Base-by-base conservation (phyloP, 2,329 filamentous ascomycete species). In the Colletotrichum liriopes region DNA sequence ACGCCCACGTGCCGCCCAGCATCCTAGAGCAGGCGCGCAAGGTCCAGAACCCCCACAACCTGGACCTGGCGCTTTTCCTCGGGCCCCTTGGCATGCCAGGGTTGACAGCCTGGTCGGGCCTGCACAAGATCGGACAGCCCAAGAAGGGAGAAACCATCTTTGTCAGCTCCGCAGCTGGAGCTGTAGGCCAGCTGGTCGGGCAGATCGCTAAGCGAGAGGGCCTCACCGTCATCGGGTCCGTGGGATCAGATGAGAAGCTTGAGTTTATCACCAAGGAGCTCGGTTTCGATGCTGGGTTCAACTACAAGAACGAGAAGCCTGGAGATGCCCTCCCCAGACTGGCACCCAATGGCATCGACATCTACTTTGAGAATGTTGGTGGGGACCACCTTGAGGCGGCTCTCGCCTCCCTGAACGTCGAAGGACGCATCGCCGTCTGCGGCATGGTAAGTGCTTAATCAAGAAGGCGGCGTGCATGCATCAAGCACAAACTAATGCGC, bases 221-320 rank as follows among this genome's bases (percentile, higher is more conserved):
- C 1, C 83, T 96, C 65, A 91, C 83, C 51, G 94, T 96, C 45
- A 92, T 97, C 74, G 94, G 94, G n/a, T 94, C 91, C 61, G 94
- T 94, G 6, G 94, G 94, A 2, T 90, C 90, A 16, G 92, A 95
- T 77, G 91, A 93, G 78, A 97, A 97, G 86, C 86, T 95, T 32
- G 89, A 93, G 20, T 96, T 91, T 80, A 81, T 89, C 60, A 79
- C 76, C 52, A 82, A 86, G 67, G 84, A 87, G 76, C 82, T 89
- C 0, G 87, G 86, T 1, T 89, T 86, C 73, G 86, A 89, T 65
- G 83, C 76, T 8, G 94, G 91, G 3, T 96, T 96, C 84, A 96
- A 97, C 86, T 97, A 97, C 87, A 96, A 96, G 88, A 95, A 90
- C 75, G 93, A 96, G 84, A 89, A 88, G 76, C 88, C 93, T 0